Conservation (phyloP, 768 basidiomycete species). For the Mycena belliarum region DNA sequence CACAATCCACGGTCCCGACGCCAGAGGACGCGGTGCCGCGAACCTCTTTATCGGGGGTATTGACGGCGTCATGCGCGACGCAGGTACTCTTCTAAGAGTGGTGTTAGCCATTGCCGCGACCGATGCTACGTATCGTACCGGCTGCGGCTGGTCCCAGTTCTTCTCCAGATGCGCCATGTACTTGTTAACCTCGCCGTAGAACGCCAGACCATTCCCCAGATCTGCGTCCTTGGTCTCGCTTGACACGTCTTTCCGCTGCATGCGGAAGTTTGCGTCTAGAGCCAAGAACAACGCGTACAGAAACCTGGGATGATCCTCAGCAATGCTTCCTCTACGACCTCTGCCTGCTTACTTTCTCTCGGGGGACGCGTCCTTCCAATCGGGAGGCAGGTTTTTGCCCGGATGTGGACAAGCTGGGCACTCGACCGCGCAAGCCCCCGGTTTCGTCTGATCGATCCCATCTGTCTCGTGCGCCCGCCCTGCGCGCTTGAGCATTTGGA, state of each 20-base stretch:
- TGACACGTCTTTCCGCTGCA: conserved; percentile 10
- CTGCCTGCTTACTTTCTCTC: not conserved
- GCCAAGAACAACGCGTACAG: conserved; percentile 10
- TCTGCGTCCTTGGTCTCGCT: conserved; percentile 17
- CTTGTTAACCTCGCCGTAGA: conserved; percentile 14
- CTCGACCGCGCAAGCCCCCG: conserved; percentile 20
- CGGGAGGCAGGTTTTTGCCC: conserved; percentile 22
- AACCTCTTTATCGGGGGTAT: too few species aligned
- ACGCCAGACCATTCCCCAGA: conserved; percentile 17
- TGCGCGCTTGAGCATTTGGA: conserved; percentile 22
- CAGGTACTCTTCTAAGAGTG: too few species aligned
- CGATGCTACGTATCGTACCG: not conserved
- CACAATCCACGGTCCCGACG: too few species aligned
- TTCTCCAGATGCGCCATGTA: conserved; percentile 8
- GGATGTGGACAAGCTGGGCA: conserved; percentile 31
- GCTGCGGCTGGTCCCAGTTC: conserved; percentile 1
- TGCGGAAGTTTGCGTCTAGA: conserved; percentile 20
- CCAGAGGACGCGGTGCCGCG: too few species aligned
- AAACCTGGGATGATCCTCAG: not conserved
- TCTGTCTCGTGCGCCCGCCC: conserved; percentile 22
- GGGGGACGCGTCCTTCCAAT: conserved; percentile 12
- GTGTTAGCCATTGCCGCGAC: too few species aligned
- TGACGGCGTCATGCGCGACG: too few species aligned
- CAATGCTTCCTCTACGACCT: too few species aligned
- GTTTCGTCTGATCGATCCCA: conserved; percentile 12